These are phyloP conservation scores for Geotrichum klebahnii DNA, from an alignment of 1,139 yeast species.

Conservation along the genomic window DNA sequence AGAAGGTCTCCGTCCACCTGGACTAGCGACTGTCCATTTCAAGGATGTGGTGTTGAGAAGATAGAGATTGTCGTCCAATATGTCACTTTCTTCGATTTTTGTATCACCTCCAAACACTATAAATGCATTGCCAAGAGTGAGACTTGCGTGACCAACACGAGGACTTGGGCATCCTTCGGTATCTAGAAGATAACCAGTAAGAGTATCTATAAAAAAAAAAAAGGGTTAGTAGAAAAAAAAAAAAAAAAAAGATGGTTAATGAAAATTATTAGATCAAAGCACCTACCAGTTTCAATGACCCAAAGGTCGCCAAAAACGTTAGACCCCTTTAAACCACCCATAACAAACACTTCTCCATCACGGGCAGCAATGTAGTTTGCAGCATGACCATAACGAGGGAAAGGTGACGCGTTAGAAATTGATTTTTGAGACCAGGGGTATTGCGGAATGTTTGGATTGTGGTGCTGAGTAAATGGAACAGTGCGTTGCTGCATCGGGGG, in stretches of 20 bases:
- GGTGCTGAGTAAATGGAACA: conserved; percentile 4
- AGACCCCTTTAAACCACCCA: conserved; percentile 94
- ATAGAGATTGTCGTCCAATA: conserved; percentile 83
- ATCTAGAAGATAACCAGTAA: conserved; percentile 61
- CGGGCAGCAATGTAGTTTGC: conserved; percentile 69
- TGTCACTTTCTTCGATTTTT: conserved; percentile 68
- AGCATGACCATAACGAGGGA: conserved; percentile 58
- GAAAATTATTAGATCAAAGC: too few species aligned
- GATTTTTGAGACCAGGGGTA: conserved; percentile 13
- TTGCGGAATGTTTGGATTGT: conserved; percentile 8
- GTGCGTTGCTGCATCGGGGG: conserved; percentile 3
- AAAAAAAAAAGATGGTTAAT: not conserved
- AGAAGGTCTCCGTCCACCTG: conserved; percentile 74
- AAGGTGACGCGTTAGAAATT: conserved; percentile 7
- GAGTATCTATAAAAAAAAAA: conserved; percentile 33
- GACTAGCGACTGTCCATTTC: conserved; percentile 87
- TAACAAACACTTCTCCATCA: conserved; percentile 75
- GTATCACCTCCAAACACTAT: conserved; percentile 97
- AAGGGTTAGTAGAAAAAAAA: conserved; percentile 15
- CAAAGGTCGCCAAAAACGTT: conserved; percentile 94
- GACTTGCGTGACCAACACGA: conserved; percentile 92
- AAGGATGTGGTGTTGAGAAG: conserved; percentile 83
- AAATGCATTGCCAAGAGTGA: conserved; percentile 90
- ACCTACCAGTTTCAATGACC: conserved; percentile 48
- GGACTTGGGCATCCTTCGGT: conserved; percentile 83